Evolutionary conservation across 1,284 basidiomycete species (phyloP).

Genomic region (Marasmius fiardii): DNA sequence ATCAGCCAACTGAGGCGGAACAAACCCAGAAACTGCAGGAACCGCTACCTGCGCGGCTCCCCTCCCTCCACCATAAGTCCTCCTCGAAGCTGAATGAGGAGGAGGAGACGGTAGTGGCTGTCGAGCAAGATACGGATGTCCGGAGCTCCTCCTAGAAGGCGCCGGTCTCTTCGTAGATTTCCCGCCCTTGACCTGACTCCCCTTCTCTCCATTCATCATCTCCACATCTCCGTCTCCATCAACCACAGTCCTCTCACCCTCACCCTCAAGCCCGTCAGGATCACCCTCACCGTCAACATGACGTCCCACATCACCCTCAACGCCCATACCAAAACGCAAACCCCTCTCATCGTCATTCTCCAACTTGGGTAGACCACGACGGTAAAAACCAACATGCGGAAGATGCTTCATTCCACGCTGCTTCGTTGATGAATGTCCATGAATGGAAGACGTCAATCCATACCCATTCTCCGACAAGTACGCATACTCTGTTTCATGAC

Average conservation of each 20-base stretch:
- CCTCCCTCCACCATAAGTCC: neutral
- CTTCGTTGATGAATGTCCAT: slow-evolving; percentile 1
- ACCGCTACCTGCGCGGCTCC: neutral
- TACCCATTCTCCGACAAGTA: slow-evolving; percentile 1
- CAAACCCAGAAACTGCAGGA: neutral
- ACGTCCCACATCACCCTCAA: neutral
- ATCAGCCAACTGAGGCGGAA: slow-evolving; percentile 38
- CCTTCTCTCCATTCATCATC: neutral
- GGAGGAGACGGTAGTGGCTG: no score
- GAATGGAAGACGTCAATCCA: no score
- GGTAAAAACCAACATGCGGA: no score
- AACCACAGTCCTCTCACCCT: neutral
- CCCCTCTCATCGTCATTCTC: neutral
- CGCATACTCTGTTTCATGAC: no score
- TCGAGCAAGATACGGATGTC: no score
- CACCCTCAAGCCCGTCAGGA: neutral
- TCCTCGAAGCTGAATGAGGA: no score
- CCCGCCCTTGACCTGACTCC: no score
- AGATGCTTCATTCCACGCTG: neutral
- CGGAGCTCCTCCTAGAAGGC: no score
- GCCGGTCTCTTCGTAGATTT: no score
- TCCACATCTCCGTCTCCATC: neutral
- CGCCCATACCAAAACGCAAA: neutral
- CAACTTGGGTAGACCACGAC: neutral
- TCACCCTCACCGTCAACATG: slow-evolving; percentile 9